Percentiles rank a stretch among this genome's conserved stretches.
Conservation (phyloP, 176 grass and related monocot species). For the Thinopyrum elongatum region DNA sequence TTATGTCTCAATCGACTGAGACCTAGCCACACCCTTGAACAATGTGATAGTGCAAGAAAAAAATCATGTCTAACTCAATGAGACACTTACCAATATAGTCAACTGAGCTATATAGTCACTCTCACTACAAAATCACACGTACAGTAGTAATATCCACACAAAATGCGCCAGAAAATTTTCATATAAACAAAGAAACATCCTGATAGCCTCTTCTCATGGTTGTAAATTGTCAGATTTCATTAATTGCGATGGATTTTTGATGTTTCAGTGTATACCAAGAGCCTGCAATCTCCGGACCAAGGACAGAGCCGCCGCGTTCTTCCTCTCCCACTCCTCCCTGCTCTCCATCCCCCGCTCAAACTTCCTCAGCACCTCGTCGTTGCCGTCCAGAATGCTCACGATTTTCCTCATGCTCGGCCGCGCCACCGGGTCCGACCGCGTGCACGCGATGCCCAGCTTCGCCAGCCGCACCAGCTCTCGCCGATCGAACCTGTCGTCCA, state of each 20-base stretch:
- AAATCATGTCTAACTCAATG: no score
- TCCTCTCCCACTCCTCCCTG: conserved; percentile 53
- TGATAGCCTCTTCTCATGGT: neutral
- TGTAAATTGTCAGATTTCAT: neutral
- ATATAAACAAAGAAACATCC: neutral
- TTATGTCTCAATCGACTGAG: no score
- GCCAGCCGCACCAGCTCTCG: conserved; percentile 50
- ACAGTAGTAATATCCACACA: neutral
- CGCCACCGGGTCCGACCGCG: conserved; percentile 38
- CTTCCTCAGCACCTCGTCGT: conserved; percentile 53
- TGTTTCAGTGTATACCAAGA: conserved; percentile 69
- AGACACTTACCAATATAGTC: no score
- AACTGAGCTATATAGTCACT: no score
- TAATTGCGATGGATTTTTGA: conserved; percentile 7
- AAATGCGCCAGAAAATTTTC: neutral
- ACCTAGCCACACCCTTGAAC: no score
- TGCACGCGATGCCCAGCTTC: conserved; percentile 69
- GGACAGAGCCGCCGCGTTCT: conserved; percentile 49
- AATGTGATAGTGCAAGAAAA: no score
- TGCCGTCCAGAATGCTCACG: conserved; percentile 75
- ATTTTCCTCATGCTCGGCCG: conserved; percentile 78
- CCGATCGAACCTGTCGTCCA: conserved; percentile 41
- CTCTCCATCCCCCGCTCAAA: conserved; percentile 41
- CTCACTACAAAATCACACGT: no score
- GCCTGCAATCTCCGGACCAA: conserved; percentile 69